Conservation (phyloP, 2,329 filamentous ascomycete species). For the Lasiodiplodia gonubiensis region DNA sequence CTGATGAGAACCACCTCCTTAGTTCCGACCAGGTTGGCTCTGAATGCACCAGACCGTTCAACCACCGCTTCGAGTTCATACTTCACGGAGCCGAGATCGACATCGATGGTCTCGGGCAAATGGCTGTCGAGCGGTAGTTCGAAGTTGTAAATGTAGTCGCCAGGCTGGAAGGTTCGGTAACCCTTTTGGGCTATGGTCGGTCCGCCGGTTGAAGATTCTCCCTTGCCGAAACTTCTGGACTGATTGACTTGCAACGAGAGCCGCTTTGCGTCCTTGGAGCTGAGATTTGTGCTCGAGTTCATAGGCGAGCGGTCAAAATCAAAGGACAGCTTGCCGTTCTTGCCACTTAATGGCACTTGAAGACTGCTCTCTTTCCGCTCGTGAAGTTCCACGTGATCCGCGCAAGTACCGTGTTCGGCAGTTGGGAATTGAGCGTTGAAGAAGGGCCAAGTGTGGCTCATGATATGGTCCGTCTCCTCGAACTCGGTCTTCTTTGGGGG, state of each 20-base stretch:
- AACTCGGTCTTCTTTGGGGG: conserved; percentile 84
- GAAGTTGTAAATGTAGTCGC: conserved; percentile 76
- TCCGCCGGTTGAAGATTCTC: conserved; percentile 64
- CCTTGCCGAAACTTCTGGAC: conserved; percentile 83
- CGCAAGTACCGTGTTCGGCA: conserved; percentile 66
- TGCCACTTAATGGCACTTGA: conserved; percentile 36
- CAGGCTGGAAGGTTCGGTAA: conserved; percentile 83
- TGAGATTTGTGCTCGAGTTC: conserved; percentile 52
- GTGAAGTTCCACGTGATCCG: conserved; percentile 65
- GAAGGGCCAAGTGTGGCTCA: conserved; percentile 88
- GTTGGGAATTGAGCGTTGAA: conserved; percentile 77
- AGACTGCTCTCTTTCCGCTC: conserved; percentile 41
- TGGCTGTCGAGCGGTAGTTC: conserved; percentile 83
- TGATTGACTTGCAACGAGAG: conserved; percentile 81
- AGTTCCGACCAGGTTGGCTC: conserved; percentile 80
- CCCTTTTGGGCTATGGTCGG: conserved; percentile 73
- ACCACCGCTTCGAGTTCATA: conserved; percentile 87
- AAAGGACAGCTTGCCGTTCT: conserved; percentile 32
- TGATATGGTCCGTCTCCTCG: conserved; percentile 81
- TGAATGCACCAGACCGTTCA: conserved; percentile 87
- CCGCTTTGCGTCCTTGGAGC: conserved; percentile 63
- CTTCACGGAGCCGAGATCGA: conserved; percentile 83
- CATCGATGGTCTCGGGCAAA: conserved; percentile 80
- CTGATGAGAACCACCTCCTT: conserved; percentile 86
- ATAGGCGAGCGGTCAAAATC: conserved; percentile 53